A percentile compares a stretch with the other conserved stretches of the same genome.
phyloP scores from a whole-genome alignment of 345 rosid species.

The Acer yangbiense region DNA sequence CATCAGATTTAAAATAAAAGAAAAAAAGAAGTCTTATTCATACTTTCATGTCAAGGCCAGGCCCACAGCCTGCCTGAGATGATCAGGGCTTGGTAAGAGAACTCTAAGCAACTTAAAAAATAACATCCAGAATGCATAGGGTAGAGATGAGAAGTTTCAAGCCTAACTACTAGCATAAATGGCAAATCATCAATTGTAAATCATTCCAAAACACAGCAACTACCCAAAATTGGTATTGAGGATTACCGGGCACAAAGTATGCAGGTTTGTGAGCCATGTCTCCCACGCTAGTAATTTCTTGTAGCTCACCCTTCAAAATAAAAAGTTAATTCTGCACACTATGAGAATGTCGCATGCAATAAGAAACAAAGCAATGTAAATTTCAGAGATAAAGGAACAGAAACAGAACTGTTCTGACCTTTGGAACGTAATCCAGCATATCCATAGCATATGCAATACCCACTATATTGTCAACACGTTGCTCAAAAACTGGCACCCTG shows the following conservation, averaged over 20 bases:
- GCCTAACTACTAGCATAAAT: background rate
- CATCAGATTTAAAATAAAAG: background rate
- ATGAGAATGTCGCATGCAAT: conserved; percentile 36
- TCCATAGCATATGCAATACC: conserved; percentile 88
- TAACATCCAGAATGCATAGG: background rate
- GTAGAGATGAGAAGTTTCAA: background rate
- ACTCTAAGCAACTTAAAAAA: background rate
- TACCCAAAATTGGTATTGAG: conserved; percentile 2
- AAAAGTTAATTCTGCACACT: conserved; percentile 53
- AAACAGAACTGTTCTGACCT: conserved; percentile 55
- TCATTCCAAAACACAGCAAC: background rate
- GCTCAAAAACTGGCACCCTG: conserved; percentile 99
- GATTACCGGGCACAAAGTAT: conserved; percentile 92
- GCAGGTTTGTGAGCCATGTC: conserved; percentile 99
- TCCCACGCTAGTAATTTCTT: conserved; percentile 79
- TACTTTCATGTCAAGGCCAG: background rate
- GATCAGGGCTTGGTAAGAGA: background rate
- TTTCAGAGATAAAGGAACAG: conserved; percentile 12
- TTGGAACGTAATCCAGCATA: conserved; percentile 86
- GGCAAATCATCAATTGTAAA: conserved; percentile 3
- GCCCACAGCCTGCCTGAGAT: background rate
- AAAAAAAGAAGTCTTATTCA: background rate
- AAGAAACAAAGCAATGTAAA: conserved; percentile 31
- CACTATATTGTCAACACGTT: conserved; percentile 46
- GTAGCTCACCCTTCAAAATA: conserved; percentile 93